Evolutionary conservation across 176 grass and related monocot species (phyloP), one percentile per base, ranked within the genome.

Genomic region (Zea luxurians): DNA sequence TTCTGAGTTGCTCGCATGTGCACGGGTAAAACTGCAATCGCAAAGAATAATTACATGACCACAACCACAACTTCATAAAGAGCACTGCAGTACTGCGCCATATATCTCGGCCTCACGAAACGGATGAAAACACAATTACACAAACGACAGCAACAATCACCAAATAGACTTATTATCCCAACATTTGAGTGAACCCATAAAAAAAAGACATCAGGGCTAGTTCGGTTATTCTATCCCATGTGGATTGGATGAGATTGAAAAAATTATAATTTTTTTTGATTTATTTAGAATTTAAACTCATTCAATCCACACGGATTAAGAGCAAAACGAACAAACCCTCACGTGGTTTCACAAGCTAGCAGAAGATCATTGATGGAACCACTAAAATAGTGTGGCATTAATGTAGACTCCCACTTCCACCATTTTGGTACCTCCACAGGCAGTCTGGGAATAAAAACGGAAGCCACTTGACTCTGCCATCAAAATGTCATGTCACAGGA

Each of bases 391-490:
- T 15, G 18, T 53, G 50, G 61, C n/a, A 38, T 54, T 16, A 66
- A 20, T 60, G 16, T 38, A 37, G 15, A 40, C 4, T 55, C 48
- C 16, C 36, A 38, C 52, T 80, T 68, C 38, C 40, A 36, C 67
- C 57, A 78, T 70, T 65, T 62, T 76, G 68, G 43, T 65, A 43
- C 47, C 54, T 80, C 34, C 37, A 77, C 73, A 89, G 75, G 27
- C 27, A 27, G 27, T 27, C 27, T 27, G 27, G 27, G 27, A 27
- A 0, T 27, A 27, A 27, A 27, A 27, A 27, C 27, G 27, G 27
- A 27, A 27, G 27, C 27, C 27, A 27, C 27, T 27, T 27, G 27
- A 27, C 27, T 27, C 27, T 27, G 27, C 27, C 27, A 27, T 27
- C 27, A 27, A 83, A 40, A 42, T 73, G 70, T 21, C 42, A 20